Base-by-base conservation (phyloP, 345 rosid species). In the Hibiscus tridactylites region DNA sequence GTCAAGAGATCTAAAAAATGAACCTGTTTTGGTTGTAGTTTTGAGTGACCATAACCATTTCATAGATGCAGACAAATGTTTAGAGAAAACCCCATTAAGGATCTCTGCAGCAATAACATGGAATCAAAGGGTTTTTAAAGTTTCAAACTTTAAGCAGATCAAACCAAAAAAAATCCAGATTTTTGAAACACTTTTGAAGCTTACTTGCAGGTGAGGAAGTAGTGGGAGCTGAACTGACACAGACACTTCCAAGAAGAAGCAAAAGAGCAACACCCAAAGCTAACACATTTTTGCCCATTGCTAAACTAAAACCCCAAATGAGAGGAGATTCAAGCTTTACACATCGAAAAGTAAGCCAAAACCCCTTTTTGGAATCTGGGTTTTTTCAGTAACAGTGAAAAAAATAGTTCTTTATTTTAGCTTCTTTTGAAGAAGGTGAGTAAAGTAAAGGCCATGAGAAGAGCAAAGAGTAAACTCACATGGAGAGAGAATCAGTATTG, bases 21-120 rank as follows among this genome's bases (percentile, higher is more conserved):
- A 74, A 94, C 99, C 91, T 83, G 98, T 88, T 83, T 89, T 90
- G 17, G 97, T 86, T 71, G 92, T 85, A 79, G 97, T 75, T 82
- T 88, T 94, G 79, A 94, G 92, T 35, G 96, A 94, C 90, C 95
- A 88, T 19, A 91, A 6, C 99, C 97, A 87, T 85, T 95, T 95
- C 93, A 89, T 79, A 24, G 81, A 80, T 9, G 84, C 81, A 72
- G 98, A 84, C 71, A 87, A 83, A 4, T 80, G 87, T 79, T 90
- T 90, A 35, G 97, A 80, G 84, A 92, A 79, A 57, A 89, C 78
- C 74, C 91, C 91, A 85, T 75, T 83, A 26, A 92, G 82, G 82
- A 90, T 86, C 92, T 84, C 99, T 95, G 92, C 91, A 29, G 68
- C 6, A 50, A 15, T 10, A 39, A 39, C 10, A 1, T 39, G 10